Evolutionary conservation across 1,284 basidiomycete genomes (phyloP), one percentile per base, ranked within the genome.

Genomic region (Sutorius eximius): DNA sequence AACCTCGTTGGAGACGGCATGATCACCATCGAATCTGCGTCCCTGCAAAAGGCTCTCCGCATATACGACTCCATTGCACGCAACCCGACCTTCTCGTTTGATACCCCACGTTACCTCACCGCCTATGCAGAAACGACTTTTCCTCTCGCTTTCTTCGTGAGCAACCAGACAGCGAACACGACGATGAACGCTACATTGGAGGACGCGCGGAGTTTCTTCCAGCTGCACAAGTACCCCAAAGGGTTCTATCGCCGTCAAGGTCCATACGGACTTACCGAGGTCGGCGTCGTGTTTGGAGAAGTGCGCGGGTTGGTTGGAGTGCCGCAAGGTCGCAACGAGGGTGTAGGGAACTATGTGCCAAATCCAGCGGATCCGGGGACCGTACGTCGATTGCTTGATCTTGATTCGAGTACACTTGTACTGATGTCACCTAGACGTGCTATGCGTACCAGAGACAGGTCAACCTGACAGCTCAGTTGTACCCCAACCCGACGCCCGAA

Each of bases 61-160:
- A 27, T 27, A 5, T 3, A 5, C 5, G 24, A 27, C 24, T 27
- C 24, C 24, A 27, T 27, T 5, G 24, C 24, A 27, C 24, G 24
- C 24, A 27, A 27, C 24, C 24, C 24, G 24, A 27, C 24, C 24
- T 27, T 27, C 16, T 34, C 12, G 36, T 67, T 67, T 16, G 61
- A 55, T 1, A 54, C 57, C 15, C 64, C 62, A 0, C 64, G 68
- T 10, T 67, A 13, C 45, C 13, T 56, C 0, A 56, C 55, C 0
- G 62, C 64, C 3, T 64, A 67, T 12, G 53, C 57, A 8, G 68
- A 67, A 46, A 51, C 62, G 7, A 53, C 45, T 0, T 65, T 70
- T 16, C 66, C 64, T 1, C 53, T 70, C 13, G 64, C 62, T 2
- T 69, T 67, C 48, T 69, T 67, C 42, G 55, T 56, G 33, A 67